Evolutionary conservation across 768 basidiomycete species (phyloP), one percentile per base, ranked within the genome.

Genomic region (Rhizopogon sp.): DNA sequence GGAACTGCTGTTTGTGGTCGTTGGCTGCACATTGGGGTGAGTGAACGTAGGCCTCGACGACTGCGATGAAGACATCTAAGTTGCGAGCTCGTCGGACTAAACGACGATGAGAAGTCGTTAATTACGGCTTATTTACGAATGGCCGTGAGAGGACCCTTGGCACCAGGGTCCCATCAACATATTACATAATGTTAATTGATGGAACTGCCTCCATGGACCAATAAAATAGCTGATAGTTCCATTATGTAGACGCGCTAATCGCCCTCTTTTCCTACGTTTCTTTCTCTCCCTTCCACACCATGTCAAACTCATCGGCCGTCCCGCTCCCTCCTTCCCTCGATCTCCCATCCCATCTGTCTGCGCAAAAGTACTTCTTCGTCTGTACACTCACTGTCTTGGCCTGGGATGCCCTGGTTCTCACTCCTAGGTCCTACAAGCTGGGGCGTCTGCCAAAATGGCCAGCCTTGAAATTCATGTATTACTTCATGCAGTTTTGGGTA

Each of bases 291-390:
- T 13, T 61, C 45, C n/a, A 52, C 41, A 42, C 45, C 5, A 70
- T 70, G 67, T 50, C 22, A 52, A 63, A 50, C 51, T 29, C 37
- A 2, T 8, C 14, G 5, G 13, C 43, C 5, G 20, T 39, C n/a
- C 0, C 14, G 0, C 67, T 92, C 7, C 90, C 90, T 16, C 69
- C 76, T 52, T 88, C 83, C 22, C 83, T 93, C 64, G 74, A 87
- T 60, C 81, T 92, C 5, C 79, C 90, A 0, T 79, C 90, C 1
- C 90, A 90, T 67, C 77, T 93, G 37, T 82, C 80, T 31, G 90
- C 90, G 0, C 90, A 92, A 77, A 92, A 93, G 70, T 93, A 93
- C 63, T 91, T 93, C 67, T 82, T 89, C 45, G 91, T 93, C 59
- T 93, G 90, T 75, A 90, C 90, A 0, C 82, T 93, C 58, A 93